A percentile compares a stretch with the other conserved stretches of the same genome.
phyloP scores from a whole-genome alignment of 2,329 filamentous ascomycete genomes.

The Rosellinia necatrix region DNA sequence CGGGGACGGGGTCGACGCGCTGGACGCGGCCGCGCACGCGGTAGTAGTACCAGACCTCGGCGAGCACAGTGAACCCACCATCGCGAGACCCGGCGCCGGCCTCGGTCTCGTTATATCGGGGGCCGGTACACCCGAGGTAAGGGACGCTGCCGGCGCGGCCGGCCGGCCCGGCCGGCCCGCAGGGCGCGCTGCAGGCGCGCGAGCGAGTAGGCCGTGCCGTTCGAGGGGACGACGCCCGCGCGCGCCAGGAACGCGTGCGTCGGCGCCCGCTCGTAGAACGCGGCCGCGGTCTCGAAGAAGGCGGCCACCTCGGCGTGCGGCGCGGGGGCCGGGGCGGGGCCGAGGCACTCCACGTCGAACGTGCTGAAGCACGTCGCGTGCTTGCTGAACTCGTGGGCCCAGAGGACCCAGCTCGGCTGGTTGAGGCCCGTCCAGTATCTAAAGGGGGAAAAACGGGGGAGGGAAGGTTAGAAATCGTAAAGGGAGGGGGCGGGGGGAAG shows the following conservation, averaged over 20 bases:
- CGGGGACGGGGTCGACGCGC: slow-evolving; percentile 50
- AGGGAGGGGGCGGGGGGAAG: not conserved
- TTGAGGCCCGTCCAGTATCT: slow-evolving; percentile 63
- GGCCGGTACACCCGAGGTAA: slow-evolving; percentile 65
- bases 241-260: slow-evolving; percentile 67
- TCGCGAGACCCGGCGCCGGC: slow-evolving; percentile 60
- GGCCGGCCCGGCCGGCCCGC: no score
- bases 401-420: slow-evolving; percentile 62
- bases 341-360: slow-evolving; percentile 69
- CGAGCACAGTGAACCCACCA: slow-evolving; percentile 60
- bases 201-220: slow-evolving; percentile 61
- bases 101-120: slow-evolving; percentile 62
- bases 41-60: slow-evolving; percentile 70
- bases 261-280: slow-evolving; percentile 60
- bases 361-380: slow-evolving; percentile 70
- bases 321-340: slow-evolving; percentile 58
- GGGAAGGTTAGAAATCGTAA: not conserved
- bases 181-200: slow-evolving; percentile 57
- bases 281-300: slow-evolving; percentile 64
- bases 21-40: slow-evolving; percentile 64
- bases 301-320: slow-evolving; percentile 63
- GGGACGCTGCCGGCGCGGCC: slow-evolving; percentile 58
- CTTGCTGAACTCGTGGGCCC: slow-evolving; percentile 71
- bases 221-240: slow-evolving; percentile 62
- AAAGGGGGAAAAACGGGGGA: not conserved